Conservation (phyloP, 2,329 filamentous ascomycete species). For the Aspergillus brasiliensis region DNA sequence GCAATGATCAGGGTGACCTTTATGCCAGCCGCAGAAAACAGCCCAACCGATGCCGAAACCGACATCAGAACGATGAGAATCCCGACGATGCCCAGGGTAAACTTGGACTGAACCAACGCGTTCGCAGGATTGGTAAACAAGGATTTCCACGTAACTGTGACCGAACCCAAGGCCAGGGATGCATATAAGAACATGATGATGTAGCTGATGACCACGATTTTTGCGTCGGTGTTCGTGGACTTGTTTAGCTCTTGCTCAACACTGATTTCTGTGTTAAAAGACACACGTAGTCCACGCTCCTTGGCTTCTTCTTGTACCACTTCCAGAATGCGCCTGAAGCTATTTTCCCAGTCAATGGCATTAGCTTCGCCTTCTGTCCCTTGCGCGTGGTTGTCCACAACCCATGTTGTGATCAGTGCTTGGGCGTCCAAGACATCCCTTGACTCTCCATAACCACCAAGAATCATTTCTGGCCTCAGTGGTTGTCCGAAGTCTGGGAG, state of each 20-base stretch:
- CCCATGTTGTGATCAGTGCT: slow-evolving; percentile 90
- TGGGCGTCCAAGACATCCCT: slow-evolving; percentile 70
- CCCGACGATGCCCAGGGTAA: slow-evolving; percentile 89
- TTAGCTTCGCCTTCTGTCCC: slow-evolving; percentile 68
- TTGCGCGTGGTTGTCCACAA: slow-evolving; percentile 82
- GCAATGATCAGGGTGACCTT: slow-evolving; percentile 98
- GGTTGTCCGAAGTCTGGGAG: slow-evolving; percentile 88
- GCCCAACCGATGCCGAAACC: slow-evolving; percentile 88
- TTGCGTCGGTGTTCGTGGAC: slow-evolving; percentile 96
- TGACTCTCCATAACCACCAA: slow-evolving; percentile 73
- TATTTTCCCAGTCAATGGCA: slow-evolving; percentile 88
- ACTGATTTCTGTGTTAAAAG: slow-evolving; percentile 94
- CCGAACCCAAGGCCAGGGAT: slow-evolving; percentile 87
- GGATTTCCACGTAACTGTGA: slow-evolving; percentile 74
- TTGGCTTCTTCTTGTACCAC: slow-evolving; percentile 78
- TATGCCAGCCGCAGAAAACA: slow-evolving; percentile 88
- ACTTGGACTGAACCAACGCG: slow-evolving; percentile 92
- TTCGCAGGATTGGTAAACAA: slow-evolving; percentile 80
- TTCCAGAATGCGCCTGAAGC: slow-evolving; percentile 71
- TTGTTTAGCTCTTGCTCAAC: slow-evolving; percentile 96
- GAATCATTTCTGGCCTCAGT: slow-evolving; percentile 78
- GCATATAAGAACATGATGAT: slow-evolving; percentile 99
- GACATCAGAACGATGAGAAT: slow-evolving; percentile 98
- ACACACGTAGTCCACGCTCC: slow-evolving; percentile 77
- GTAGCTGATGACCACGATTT: slow-evolving; percentile 95